Evolutionary conservation across 2,329 filamentous ascomycete species (phyloP).

Genomic region (Periconia digitata): DNA sequence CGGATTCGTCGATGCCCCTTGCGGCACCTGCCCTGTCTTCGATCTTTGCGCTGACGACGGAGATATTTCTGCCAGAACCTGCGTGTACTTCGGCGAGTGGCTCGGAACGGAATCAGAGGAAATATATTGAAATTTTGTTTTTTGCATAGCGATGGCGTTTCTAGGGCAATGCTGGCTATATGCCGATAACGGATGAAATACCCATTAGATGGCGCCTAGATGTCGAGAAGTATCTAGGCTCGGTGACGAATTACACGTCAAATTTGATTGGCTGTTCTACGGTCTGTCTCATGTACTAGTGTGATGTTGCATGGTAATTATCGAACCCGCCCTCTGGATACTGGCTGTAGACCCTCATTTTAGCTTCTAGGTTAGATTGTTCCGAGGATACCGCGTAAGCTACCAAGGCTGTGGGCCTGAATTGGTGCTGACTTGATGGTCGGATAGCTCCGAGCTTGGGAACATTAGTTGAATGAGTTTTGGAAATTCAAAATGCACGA

Average conservation of each 20-base stretch:
- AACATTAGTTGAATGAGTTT: too few relatives aligned
- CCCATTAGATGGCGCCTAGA: not conserved
- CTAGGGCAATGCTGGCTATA: constrained; percentile 10
- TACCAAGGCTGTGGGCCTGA: too few relatives aligned
- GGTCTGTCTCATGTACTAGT: not conserved
- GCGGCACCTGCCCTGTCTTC: constrained; percentile 89
- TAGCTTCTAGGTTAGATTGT: too few relatives aligned
- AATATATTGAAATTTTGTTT: constrained; percentile 9
- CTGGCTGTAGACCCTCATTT: not conserved
- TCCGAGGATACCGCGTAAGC: too few relatives aligned
- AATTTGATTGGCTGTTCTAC: too few relatives aligned
- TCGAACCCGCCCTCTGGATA: not conserved
- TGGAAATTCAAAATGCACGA: too few relatives aligned
- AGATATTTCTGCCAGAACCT: constrained; percentile 84
- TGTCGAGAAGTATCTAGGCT: not conserved
- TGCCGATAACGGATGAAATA: constrained; percentile 5
- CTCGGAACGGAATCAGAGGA: constrained; percentile 48
- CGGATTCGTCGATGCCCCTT: constrained; percentile 84
- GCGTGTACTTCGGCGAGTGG: constrained; percentile 91
- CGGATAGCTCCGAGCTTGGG: too few relatives aligned
- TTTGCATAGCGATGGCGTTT: constrained; percentile 32
- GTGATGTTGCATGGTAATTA: not conserved
- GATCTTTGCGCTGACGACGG: constrained; percentile 89
- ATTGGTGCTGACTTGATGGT: too few relatives aligned
- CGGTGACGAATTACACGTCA: not conserved